Evolutionary conservation across 2,329 filamentous ascomycete species (phyloP).

Genomic region (Epicoccum sorghinum): DNA sequence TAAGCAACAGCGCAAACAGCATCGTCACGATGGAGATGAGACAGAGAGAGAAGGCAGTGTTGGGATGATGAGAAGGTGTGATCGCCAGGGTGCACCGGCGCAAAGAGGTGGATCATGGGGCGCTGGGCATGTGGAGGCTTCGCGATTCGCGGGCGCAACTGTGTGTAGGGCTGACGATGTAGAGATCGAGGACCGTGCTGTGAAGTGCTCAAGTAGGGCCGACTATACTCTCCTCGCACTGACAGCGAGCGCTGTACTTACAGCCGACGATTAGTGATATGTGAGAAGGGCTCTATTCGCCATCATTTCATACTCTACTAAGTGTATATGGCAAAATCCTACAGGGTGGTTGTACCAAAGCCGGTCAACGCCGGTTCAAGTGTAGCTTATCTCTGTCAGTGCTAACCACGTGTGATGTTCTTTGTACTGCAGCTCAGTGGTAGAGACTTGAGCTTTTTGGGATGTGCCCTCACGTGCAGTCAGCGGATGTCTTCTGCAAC

Average conservation of each 20-base stretch:
- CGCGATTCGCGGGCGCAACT: slow-evolving; percentile 6
- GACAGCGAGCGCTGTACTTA: too few species aligned
- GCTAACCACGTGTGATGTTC: too few species aligned
- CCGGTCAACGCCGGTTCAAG: too few species aligned
- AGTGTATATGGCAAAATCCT: too few species aligned
- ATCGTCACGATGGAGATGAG: slow-evolving; percentile 1
- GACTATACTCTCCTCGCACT: background rate
- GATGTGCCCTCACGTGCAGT: too few species aligned
- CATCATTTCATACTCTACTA: too few species aligned
- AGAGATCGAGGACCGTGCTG: slow-evolving; percentile 12
- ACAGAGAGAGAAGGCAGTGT: background rate
- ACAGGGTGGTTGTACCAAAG: too few species aligned
- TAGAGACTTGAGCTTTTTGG: too few species aligned
- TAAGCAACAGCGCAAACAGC: background rate
- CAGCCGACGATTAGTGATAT: too few species aligned
- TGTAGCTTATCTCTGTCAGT: too few species aligned
- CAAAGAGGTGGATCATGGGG: slow-evolving; percentile 9
- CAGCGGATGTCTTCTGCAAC: background rate
- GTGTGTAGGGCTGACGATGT: slow-evolving; percentile 6
- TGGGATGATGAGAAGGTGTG: slow-evolving; percentile 5
- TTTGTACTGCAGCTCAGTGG: too few species aligned
- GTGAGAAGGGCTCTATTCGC: too few species aligned
- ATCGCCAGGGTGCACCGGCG: slow-evolving; percentile 6
- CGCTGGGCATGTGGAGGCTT: slow-evolving; percentile 4
- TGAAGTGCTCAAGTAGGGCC: slow-evolving; percentile 2